A percentile compares a stretch with the other conserved stretches of the same genome.
Conservation (phyloP, 768 basidiomycete genomes). For the Phlegmacium glaucopus region DNA sequence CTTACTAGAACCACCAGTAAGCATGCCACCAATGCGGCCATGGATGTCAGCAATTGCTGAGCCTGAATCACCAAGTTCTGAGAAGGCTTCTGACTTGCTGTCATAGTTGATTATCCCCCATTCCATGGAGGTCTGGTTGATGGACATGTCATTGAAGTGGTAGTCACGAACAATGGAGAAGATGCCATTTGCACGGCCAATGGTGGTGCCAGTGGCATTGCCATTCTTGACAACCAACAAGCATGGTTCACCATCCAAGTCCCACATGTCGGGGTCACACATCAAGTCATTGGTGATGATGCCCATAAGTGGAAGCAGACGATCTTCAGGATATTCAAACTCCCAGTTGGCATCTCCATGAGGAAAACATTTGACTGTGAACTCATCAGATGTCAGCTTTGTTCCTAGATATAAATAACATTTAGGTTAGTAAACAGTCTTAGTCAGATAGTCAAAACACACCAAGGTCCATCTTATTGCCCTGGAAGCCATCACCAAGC, state of each 20-base stretch:
- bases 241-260: slow-evolving; percentile 26
- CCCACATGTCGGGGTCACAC: slow-evolving; percentile 26
- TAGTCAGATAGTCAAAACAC: slow-evolving; percentile 17
- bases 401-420: slow-evolving; percentile 16
- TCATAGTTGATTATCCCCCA: slow-evolving; percentile 23
- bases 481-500: slow-evolving; percentile 23
- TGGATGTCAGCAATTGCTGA: slow-evolving; percentile 27
- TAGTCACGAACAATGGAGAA: slow-evolving; percentile 32
- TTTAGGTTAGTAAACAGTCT: slow-evolving; percentile 18
- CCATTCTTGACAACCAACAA: slow-evolving; percentile 35
- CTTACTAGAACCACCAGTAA: slow-evolving; percentile 29
- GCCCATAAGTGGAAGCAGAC: slow-evolving; percentile 27
- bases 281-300: slow-evolving; percentile 29
- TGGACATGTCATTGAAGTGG: slow-evolving; percentile 21
- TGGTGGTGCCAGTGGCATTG: slow-evolving; percentile 29
- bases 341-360: slow-evolving; percentile 11
- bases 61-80: slow-evolving; percentile 35
- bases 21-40: slow-evolving; percentile 33
- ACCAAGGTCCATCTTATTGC: slow-evolving; percentile 33
- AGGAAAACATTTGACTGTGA: slow-evolving; percentile 11
- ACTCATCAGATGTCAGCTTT: slow-evolving; percentile 12
- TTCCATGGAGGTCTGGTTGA: slow-evolving; percentile 29
- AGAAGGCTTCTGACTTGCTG: slow-evolving; percentile 28
- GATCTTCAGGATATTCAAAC: slow-evolving; percentile 27
- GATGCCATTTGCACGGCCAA: slow-evolving; percentile 35